These are phyloP conservation scores for Psilocybe mexicana DNA, from an alignment of 1,284 basidiomycete species.

Conservation along the genomic window DNA sequence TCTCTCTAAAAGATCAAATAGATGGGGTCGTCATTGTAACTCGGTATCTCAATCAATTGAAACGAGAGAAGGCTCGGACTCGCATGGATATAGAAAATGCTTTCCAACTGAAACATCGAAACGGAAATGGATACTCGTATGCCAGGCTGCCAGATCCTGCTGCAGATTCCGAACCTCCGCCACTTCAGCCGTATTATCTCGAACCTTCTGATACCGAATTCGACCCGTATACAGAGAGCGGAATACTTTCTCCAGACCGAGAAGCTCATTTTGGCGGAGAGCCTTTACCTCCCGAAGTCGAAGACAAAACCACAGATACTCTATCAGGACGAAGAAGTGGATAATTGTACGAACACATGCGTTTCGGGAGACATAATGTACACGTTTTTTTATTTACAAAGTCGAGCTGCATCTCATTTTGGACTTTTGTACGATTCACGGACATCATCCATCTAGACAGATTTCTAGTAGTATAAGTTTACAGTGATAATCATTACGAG, in stretches of 20 bases:
- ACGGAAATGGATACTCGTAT: constrained; percentile 8
- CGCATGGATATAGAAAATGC: constrained; percentile 36
- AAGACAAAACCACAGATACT: background rate
- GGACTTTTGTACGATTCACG: no score
- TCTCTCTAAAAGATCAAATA: constrained; percentile 26
- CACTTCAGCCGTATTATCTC: constrained; percentile 9
- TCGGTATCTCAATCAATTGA: constrained; percentile 59
- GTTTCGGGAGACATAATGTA: no score
- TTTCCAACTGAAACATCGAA: constrained; percentile 29
- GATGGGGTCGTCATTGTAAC: constrained; percentile 59
- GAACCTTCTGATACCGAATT: constrained; percentile 16
- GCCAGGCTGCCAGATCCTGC: constrained; percentile 14
- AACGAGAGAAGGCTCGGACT: constrained; percentile 47
- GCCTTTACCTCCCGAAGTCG: background rate
- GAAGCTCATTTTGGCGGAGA: background rate
- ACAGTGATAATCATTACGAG: no score
- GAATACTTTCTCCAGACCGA: background rate
- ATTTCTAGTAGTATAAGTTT: no score
- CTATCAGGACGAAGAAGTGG: no score
- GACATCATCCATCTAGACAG: no score
- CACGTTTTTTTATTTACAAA: no score
- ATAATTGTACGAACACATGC: no score
- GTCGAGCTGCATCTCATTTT: no score
- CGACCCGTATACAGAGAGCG: constrained; percentile 19
- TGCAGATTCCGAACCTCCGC: constrained; percentile 1